These are phyloP conservation scores for Corchorus capsularis DNA, from an alignment of 345 rosid species.

Conservation along the genomic window DNA sequence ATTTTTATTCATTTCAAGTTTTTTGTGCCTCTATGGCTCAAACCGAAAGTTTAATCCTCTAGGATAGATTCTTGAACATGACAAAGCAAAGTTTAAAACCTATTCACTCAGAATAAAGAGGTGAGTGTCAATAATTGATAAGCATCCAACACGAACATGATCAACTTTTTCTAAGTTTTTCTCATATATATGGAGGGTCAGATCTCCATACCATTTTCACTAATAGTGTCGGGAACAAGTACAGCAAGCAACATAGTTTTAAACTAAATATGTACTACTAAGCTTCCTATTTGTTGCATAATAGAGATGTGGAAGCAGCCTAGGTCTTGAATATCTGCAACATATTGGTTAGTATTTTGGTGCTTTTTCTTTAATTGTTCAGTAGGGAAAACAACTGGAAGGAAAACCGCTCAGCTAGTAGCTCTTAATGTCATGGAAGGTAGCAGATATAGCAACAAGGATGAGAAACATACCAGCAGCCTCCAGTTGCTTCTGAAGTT, in stretches of 20 bases:
- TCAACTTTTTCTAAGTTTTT: no score
- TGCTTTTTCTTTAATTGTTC: not conserved
- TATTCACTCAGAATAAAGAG: not conserved
- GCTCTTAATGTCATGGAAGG: not conserved
- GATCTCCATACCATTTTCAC: not conserved
- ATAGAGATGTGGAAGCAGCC: not conserved
- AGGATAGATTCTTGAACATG: not conserved
- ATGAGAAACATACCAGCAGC: constrained; percentile 65
- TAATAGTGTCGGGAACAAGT: no score
- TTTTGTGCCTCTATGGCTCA: not conserved
- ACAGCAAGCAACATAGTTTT: not conserved
- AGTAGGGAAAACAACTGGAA: not conserved
- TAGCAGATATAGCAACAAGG: not conserved
- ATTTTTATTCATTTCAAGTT: not conserved
- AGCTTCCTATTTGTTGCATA: no score
- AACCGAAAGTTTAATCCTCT: not conserved
- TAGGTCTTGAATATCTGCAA: not conserved
- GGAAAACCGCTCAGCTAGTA: not conserved
- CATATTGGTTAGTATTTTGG: not conserved
- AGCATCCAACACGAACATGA: not conserved
- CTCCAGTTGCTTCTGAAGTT: constrained; percentile 89
- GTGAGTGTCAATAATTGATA: not conserved
- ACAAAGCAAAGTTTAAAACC: not conserved
- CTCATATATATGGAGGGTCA: no score
- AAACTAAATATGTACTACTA: not conserved